Evolutionary conservation across 2,329 filamentous ascomycete genomes (phyloP).

Genomic region (Paraphoma chrysanthemicola): DNA sequence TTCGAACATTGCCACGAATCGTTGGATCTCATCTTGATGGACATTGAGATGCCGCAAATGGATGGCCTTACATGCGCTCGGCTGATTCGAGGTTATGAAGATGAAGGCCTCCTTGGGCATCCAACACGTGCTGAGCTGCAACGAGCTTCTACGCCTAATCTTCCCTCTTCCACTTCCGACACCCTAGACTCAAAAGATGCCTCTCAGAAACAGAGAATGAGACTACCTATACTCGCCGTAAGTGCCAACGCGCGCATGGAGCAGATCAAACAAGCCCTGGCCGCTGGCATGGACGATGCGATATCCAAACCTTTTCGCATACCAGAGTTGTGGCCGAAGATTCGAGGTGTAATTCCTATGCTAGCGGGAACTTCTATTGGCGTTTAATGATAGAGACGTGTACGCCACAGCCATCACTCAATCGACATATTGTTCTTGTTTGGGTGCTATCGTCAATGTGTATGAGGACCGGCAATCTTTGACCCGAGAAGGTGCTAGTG

Average conservation of each 20-base stretch:
- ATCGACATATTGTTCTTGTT: no score
- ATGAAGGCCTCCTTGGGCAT: slow-evolving; percentile 21
- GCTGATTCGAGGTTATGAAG: slow-evolving; percentile 36
- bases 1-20: not conserved
- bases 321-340: slow-evolving; percentile 21
- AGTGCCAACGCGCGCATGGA: slow-evolving; percentile 46
- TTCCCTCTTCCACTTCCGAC: no score
- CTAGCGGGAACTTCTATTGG: not conserved
- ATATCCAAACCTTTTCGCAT: slow-evolving; percentile 35
- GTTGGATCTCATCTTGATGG: slow-evolving; percentile 34
- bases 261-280: slow-evolving; percentile 37
- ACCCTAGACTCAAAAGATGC: no score
- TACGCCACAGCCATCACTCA: no score
- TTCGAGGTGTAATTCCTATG: not conserved
- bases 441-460: no score
- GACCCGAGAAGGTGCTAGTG: not conserved
- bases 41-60: slow-evolving; percentile 47
- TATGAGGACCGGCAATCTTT: not conserved
- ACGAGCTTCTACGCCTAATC: no score
- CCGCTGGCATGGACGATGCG: slow-evolving; percentile 41
- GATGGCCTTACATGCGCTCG: slow-evolving; percentile 40
- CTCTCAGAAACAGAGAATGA: not conserved
- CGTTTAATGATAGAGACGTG: no score
- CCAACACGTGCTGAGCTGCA: no score
- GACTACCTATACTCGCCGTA: slow-evolving; percentile 41